Base-by-base conservation (phyloP, 1,284 basidiomycete genomes). In the Pisolithus thermaeus region DNA sequence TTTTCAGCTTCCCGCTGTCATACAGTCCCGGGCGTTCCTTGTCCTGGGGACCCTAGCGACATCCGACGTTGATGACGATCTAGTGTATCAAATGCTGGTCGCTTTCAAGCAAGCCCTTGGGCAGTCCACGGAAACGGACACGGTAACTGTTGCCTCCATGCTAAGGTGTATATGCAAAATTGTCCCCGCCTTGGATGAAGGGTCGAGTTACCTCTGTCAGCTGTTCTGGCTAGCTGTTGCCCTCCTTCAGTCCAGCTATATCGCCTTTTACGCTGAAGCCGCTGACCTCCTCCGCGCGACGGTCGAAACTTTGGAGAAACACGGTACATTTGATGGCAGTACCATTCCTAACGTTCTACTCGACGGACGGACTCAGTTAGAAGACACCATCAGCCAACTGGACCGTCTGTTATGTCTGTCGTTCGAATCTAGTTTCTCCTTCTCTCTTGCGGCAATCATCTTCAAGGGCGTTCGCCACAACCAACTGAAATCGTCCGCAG, bases 1-100 rank as follows among this genome's bases (percentile, higher is more conserved):
- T 20, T 97, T 97, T 76, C 94, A 97, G 66, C 81, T 91, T 52
- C 93, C 92, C 12, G 90, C 92, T 0, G 86, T 90, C 18, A 83
- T 95, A 25, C 94, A 97, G 67, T 86, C 90, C 42, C 84, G 92
- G 18, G 90, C 92, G 0, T 96, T 97, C 66, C 82, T 91, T 28
- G 83, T 90, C 2, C 79, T 97, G 12, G 91, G 92, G 4, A 79
- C 83, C 38, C 75, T 97, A 20, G 85, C 90, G 11, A 82, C 80
- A 9, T 79, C 86, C 1, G 88, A 89, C 32, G 85, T 92, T 43
- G 91, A 94, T 56, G 91, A 93, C 56, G 92, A 94, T 63, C 80
- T 92, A 52, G 74, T 93, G 47, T 93, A 93, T 59, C 92, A 94
- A 65, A 91, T 93, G 70, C 78, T 93, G 11, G 87, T 92, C 12